Evolutionary conservation across 2,329 filamentous ascomycete genomes (phyloP).

Genomic region (Venturia aucupariae): DNA sequence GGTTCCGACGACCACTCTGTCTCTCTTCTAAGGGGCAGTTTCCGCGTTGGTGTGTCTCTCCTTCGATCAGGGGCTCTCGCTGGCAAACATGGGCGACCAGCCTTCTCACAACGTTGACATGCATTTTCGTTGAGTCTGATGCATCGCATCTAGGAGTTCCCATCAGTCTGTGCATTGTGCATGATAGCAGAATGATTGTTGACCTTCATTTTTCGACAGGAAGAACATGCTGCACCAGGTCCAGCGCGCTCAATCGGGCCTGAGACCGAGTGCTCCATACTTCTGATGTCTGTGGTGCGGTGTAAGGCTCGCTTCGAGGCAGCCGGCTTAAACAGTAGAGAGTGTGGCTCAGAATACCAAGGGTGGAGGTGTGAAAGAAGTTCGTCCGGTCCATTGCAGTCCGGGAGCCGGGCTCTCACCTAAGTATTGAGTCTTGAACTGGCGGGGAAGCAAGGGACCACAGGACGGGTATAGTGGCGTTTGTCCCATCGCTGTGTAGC

Average conservation of each 20-base stretch:
- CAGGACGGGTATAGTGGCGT: neutral
- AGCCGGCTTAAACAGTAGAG: neutral
- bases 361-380: neutral
- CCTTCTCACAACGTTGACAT: conserved; percentile 1
- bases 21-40: neutral
- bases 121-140: conserved; percentile 1
- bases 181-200: neutral
- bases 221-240: neutral
- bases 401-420: neutral
- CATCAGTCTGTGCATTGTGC: neutral
- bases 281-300: neutral
- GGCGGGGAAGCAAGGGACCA: conserved; percentile 4
- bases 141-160: neutral
- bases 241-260: neutral
- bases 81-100: neutral
- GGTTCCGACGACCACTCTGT: neutral
- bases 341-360: neutral
- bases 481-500: neutral
- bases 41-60: neutral
- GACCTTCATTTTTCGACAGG: conserved; percentile 6
- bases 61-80: neutral
- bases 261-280: neutral
- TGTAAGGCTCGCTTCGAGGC: neutral
- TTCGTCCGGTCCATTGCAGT: neutral
- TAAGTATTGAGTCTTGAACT: neutral